Base-by-base conservation (phyloP, 768 basidiomycete species). In the Psilocybe sp. region DNA sequence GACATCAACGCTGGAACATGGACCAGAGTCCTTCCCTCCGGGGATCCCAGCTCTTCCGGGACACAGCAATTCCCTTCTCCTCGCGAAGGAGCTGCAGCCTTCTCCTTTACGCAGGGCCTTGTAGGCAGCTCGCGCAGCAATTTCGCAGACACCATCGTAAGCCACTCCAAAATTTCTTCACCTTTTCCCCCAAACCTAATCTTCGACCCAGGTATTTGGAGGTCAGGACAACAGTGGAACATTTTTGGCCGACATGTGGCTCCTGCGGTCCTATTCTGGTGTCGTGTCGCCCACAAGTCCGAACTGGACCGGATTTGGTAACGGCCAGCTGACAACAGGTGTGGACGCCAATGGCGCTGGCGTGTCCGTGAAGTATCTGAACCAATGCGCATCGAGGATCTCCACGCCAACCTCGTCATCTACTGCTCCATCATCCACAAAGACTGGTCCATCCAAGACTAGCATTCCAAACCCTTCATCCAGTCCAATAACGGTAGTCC, bases 201-300 rank as follows among this genome's bases (percentile, higher is more conserved):
- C 36, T 20, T 18, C 20, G 37, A 34, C 36, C 5, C 41, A 78
- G 77, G 65, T 92, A 9, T 92, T 89, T 55, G 90, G 90, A 32
- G 90, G 90, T 36, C 77, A 78, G 56, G 87, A 89, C 61, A 70
- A 73, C 39, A 63, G 69, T 48, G 89, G 89, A 12, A 79, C 71
- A 19, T 84, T 87, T 60, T 72, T 90, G 3, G 77, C 81, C 36
- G 90, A 92, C 49, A 60, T 92, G 10, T 92, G 90, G 90, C 63
- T 92, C 7, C 72, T 92, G 52, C 74, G 90, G 46, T 79, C 87
- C 4, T 92, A 91, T 64, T 74, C 76, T 52, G 84, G 74, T n/a
- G 65, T 75, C 31, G 60, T 88, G 48, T 77, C 77, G n/a, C 55
- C 76, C n/a, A 76, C 81, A 1, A 72, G 74, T 44, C 65, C 75